These are phyloP conservation scores for Acanthamoeba culbertsoni DNA, from an alignment of 208 protist genomes.

Conservation along the genomic window DNA sequence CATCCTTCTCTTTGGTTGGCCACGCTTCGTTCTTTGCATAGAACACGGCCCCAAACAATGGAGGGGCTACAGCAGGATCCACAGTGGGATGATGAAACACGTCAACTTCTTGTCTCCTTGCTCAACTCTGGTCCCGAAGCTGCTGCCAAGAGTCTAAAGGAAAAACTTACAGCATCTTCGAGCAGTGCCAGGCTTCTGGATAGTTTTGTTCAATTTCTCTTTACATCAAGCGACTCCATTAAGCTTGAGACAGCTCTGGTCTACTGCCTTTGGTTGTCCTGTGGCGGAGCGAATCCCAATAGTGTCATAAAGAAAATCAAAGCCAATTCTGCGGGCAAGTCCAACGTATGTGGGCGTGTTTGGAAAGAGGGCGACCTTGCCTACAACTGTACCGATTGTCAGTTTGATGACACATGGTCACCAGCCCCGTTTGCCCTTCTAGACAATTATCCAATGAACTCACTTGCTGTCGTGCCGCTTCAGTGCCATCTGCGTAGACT, in stretches of 20 bases:
- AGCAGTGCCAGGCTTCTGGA: neutral
- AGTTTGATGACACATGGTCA: conserved; percentile 34
- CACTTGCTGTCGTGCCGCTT: neutral
- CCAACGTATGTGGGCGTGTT: neutral
- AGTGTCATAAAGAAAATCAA: conserved; percentile 10
- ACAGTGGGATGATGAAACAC: neutral
- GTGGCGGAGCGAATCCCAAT: conserved; percentile 1
- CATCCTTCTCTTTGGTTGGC: no score
- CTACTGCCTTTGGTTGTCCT: conserved; percentile 10
- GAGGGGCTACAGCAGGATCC: neutral
- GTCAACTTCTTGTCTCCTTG: neutral
- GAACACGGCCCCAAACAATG: no score
- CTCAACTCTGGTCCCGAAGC: neutral
- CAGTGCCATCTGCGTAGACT: conserved; percentile 50
- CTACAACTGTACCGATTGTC: conserved; percentile 39
- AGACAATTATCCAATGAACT: no score
- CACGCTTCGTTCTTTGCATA: no score
- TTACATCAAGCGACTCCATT: neutral
- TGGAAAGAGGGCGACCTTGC: conserved; percentile 49
- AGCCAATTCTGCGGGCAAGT: conserved; percentile 33
- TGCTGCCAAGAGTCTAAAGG: conserved; percentile 2
- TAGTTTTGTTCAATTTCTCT: neutral
- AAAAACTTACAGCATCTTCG: neutral
- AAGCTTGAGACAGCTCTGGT: conserved; percentile 5
- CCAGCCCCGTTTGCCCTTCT: neutral